These are phyloP conservation scores for Populus euphratica DNA, from an alignment of 345 rosid genomes.

Conservation along the genomic window DNA sequence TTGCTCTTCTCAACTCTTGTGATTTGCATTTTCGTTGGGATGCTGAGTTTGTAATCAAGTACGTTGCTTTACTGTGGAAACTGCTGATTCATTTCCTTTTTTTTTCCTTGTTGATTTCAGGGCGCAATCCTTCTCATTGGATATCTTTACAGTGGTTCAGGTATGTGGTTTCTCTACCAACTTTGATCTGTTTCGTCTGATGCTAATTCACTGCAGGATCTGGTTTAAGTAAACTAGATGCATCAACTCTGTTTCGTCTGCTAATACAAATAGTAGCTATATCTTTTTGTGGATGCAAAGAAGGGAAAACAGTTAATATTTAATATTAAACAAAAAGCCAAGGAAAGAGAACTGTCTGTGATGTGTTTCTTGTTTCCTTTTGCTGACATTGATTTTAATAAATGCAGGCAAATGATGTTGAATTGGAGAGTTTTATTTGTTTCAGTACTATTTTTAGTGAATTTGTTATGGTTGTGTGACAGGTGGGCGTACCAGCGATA, in stretches of 20 bases:
- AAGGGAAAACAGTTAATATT: neutral
- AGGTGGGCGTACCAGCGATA: constrained; percentile 38
- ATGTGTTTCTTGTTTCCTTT: neutral
- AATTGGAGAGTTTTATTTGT: neutral
- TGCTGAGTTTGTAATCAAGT: neutral
- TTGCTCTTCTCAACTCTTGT: constrained; percentile 1
- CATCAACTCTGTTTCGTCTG: neutral
- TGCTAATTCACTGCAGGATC: neutral
- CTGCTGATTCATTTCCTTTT: constrained; percentile 12
- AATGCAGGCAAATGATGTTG: neutral
- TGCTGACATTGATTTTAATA: neutral
- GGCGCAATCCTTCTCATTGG: constrained; percentile 56
- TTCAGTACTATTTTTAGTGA: neutral
- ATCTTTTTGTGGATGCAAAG: neutral
- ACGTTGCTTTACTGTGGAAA: neutral
- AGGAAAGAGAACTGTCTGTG: neutral
- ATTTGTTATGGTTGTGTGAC: constrained; percentile 12
- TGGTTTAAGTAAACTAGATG: neutral
- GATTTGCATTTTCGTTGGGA: neutral
- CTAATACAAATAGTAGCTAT: neutral
- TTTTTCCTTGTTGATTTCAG: constrained; percentile 34
- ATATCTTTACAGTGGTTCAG: constrained; percentile 55
- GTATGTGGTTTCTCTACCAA: constrained; percentile 27
- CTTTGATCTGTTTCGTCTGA: neutral
- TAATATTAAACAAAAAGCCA: neutral